Evolutionary conservation across 139 green algal species (phyloP).

Genomic region (Trebouxia sp.): DNA sequence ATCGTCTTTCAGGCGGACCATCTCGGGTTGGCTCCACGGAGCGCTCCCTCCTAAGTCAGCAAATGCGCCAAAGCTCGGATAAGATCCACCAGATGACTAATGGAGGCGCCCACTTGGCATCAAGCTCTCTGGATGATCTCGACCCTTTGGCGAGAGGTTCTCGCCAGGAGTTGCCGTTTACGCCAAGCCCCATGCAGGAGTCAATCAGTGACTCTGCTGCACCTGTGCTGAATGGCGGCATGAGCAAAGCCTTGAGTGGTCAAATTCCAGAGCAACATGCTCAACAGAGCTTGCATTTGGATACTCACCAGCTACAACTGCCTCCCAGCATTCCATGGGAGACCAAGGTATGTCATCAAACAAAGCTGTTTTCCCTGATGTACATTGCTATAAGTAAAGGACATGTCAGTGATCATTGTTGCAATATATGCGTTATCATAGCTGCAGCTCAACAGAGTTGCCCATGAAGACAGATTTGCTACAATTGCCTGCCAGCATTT

Average conservation of each 20-base stretch:
- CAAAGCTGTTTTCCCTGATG: too few relatives aligned
- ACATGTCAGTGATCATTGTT: too few relatives aligned
- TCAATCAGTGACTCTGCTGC: neutral
- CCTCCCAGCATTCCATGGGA: too few relatives aligned
- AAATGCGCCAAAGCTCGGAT: neutral
- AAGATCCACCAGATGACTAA: conserved; percentile 7
- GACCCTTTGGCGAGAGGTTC: neutral
- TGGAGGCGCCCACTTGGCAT: neutral
- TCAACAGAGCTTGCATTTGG: too few relatives aligned
- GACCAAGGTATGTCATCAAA: too few relatives aligned
- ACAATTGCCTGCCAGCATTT: too few relatives aligned
- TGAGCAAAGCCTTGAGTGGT: neutral
- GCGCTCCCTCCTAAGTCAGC: neutral
- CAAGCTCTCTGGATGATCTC: neutral
- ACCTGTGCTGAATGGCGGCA: neutral
- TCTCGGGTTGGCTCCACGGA: neutral
- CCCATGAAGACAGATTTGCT: too few relatives aligned
- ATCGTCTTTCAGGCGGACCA: neutral
- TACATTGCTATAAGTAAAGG: too few relatives aligned
- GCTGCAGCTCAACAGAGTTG: too few relatives aligned
- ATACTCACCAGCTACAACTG: too few relatives aligned
- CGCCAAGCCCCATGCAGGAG: neutral
- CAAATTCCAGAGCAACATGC: too few relatives aligned
- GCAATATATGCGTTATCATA: too few relatives aligned
- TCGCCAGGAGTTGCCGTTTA: neutral